A percentile compares a stretch with the other conserved stretches of the same genome.
These are phyloP conservation scores for Cutaneotrichosporon mucoides DNA, from an alignment of 1,284 basidiomycete genomes.

Conservation along the genomic window DNA sequence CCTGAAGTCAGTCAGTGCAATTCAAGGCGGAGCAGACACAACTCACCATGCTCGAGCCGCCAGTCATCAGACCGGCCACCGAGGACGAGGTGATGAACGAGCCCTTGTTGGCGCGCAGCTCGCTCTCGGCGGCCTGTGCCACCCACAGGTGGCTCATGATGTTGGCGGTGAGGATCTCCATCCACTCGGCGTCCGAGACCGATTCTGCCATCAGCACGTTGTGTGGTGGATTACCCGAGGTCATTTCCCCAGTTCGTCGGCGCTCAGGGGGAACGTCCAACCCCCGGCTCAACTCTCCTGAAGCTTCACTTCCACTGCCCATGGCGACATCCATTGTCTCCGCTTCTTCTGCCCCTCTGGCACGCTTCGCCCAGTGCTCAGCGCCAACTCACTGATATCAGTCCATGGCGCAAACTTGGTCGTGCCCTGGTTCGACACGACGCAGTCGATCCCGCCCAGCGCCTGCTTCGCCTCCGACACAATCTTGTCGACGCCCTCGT, in stretches of 20 bases:
- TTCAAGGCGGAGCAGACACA: too few relatives aligned
- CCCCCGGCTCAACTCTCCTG: too few relatives aligned
- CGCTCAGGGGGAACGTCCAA: too few relatives aligned
- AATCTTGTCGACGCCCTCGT: constrained; percentile 16
- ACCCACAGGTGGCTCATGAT: constrained; percentile 27
- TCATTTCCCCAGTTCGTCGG: too few relatives aligned
- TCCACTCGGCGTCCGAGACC: constrained; percentile 23
- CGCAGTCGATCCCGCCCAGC: constrained; percentile 25
- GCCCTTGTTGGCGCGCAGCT: constrained; percentile 22
- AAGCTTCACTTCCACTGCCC: too few relatives aligned
- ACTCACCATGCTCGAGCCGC: constrained; percentile 28
- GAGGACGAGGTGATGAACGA: constrained; percentile 21
- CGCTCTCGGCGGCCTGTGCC: constrained; percentile 21
- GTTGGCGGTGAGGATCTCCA: constrained; percentile 23
- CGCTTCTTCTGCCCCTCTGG: too few relatives aligned
- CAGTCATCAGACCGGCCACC: constrained; percentile 20
- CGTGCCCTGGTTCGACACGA: constrained; percentile 25
- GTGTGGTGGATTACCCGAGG: too few relatives aligned
- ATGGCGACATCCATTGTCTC: too few relatives aligned
- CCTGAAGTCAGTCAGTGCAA: not conserved
- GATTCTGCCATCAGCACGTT: constrained; percentile 11
- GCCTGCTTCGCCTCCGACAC: constrained; percentile 11
- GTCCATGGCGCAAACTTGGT: constrained; percentile 23
- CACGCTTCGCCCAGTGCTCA: too few relatives aligned
- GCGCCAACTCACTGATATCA: constrained; percentile 22